Evolutionary conservation across 2,329 filamentous ascomycete genomes (phyloP).

Genomic region (Alternaria sp.): DNA sequence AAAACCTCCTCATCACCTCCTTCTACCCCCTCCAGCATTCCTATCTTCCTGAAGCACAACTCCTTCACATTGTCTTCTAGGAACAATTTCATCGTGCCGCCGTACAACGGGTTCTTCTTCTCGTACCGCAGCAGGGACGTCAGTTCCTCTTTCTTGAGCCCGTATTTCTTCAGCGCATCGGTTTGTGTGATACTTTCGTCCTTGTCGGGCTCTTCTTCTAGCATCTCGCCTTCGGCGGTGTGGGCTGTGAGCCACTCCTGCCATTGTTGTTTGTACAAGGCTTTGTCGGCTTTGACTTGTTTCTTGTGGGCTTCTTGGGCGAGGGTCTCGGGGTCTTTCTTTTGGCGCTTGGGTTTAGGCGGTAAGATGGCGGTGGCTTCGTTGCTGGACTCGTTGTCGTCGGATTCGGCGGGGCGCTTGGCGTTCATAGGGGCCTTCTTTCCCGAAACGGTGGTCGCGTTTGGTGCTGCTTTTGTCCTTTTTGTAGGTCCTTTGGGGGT

Average conservation of each 20-base stretch:
- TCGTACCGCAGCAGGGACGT: conserved; percentile 7
- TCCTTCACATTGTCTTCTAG: conserved; percentile 7
- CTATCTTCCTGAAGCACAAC: conserved; percentile 16
- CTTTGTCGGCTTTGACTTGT: conserved; percentile 6
- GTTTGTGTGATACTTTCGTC: conserved; percentile 19
- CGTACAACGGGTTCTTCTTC: conserved; percentile 13
- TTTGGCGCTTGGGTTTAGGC: conserved; percentile 16
- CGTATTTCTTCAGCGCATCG: conserved; percentile 17
- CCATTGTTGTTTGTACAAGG: conserved; percentile 8
- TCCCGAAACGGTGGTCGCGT: neutral
- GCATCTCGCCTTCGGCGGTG: neutral
- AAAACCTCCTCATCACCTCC: neutral
- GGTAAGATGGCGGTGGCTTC: too few relatives aligned
- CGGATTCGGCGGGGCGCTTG: neutral
- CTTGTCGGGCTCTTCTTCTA: conserved; percentile 7
- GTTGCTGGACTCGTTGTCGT: too few relatives aligned
- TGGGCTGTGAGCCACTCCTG: conserved; percentile 3
- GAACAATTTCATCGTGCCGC: conserved; percentile 15
- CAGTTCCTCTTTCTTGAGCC: conserved; percentile 18
- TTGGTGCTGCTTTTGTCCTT: neutral
- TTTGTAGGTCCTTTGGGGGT: neutral
- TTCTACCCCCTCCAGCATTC: conserved; percentile 1
- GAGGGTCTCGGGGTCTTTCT: conserved; percentile 5
- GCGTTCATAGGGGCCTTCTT: neutral
- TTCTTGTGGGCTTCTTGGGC: neutral